These are phyloP conservation scores for Calonectria ilicicola DNA, from an alignment of 2,329 filamentous ascomycete species.

Conservation along the genomic window DNA sequence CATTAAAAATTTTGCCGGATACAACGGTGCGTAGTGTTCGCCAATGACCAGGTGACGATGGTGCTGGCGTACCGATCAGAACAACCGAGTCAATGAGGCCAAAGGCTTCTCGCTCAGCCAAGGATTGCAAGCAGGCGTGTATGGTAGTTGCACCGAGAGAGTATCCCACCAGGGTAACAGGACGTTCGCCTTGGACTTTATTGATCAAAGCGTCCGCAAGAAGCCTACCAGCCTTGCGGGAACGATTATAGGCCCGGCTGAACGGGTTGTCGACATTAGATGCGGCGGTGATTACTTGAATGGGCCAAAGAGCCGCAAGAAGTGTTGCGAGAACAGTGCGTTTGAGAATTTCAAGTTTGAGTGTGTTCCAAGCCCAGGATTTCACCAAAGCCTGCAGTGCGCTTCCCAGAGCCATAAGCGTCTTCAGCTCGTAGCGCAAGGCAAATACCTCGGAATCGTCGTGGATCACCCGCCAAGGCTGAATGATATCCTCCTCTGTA, in stretches of 20 bases:
- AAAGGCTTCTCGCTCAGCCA: slow-evolving; percentile 84
- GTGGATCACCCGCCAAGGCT: slow-evolving; percentile 83
- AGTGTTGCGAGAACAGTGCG: slow-evolving; percentile 77
- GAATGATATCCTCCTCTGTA: slow-evolving; percentile 78
- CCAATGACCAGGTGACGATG: slow-evolving; percentile 80
- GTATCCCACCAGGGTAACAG: slow-evolving; percentile 85
- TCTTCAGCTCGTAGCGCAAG: slow-evolving; percentile 83
- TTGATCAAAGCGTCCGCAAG: slow-evolving; percentile 87
- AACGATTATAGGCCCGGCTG: slow-evolving; percentile 78
- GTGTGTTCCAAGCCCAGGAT: slow-evolving; percentile 79
- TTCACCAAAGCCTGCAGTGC: slow-evolving; percentile 78
- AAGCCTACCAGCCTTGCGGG: slow-evolving; percentile 83
- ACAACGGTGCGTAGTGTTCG: slow-evolving; percentile 81
- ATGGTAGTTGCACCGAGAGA: slow-evolving; percentile 86
- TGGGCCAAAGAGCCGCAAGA: slow-evolving; percentile 77
- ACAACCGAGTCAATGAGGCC: slow-evolving; percentile 87
- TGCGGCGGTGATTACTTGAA: slow-evolving; percentile 74
- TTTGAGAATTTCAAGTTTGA: slow-evolving; percentile 81
- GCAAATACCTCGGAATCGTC: slow-evolving; percentile 84
- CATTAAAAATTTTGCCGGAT: slow-evolving; percentile 85
- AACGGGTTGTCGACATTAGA: slow-evolving; percentile 85
- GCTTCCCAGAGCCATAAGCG: slow-evolving; percentile 80
- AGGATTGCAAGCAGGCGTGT: slow-evolving; percentile 80
- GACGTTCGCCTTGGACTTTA: slow-evolving; percentile 83
- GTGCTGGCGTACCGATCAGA: slow-evolving; percentile 83